Percentiles rank a stretch among this genome's conserved stretches.
Conservation (phyloP, 352 stramenopile genomes). For the Phytophthora constricta region DNA sequence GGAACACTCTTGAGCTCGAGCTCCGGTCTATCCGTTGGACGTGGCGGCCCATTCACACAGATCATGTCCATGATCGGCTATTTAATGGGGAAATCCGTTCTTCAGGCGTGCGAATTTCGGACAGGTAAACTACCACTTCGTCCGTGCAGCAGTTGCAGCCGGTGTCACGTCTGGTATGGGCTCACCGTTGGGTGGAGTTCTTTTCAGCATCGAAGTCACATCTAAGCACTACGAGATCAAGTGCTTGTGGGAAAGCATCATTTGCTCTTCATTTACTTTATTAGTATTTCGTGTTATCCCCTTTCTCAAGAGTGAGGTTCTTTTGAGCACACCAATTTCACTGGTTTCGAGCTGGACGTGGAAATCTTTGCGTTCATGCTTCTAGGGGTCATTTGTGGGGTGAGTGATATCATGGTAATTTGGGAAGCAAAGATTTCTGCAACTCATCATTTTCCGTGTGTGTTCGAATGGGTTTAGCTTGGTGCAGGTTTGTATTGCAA, state of each 20-base stretch:
- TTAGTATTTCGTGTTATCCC: slow-evolving; percentile 79
- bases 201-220: slow-evolving; percentile 88
- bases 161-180: slow-evolving; percentile 86
- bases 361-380: slow-evolving; percentile 82
- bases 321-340: slow-evolving; percentile 84
- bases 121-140: slow-evolving; percentile 76
- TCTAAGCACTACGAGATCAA: slow-evolving; percentile 88
- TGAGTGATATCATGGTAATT: slow-evolving; percentile 28
- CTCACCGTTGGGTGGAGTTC: slow-evolving; percentile 72
- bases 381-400: slow-evolving; percentile 70
- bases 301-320: slow-evolving; percentile 73
- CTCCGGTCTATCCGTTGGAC: slow-evolving; percentile 74
- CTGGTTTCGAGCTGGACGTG: slow-evolving; percentile 80
- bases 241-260: slow-evolving; percentile 85
- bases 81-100: slow-evolving; percentile 61
- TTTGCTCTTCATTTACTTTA: slow-evolving; percentile 81
- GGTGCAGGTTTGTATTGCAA: slow-evolving; percentile 73
- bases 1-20: slow-evolving; percentile 72
- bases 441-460: not conserved
- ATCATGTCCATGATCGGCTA: slow-evolving; percentile 81
- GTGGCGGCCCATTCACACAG: slow-evolving; percentile 78
- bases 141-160: slow-evolving; percentile 75
- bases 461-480: slow-evolving; percentile 40
- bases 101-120: slow-evolving; percentile 80
- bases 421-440: too few species aligned